phyloP scores from a whole-genome alignment of 202 grass and related monocot species.

The Panicum virgatum region DNA sequence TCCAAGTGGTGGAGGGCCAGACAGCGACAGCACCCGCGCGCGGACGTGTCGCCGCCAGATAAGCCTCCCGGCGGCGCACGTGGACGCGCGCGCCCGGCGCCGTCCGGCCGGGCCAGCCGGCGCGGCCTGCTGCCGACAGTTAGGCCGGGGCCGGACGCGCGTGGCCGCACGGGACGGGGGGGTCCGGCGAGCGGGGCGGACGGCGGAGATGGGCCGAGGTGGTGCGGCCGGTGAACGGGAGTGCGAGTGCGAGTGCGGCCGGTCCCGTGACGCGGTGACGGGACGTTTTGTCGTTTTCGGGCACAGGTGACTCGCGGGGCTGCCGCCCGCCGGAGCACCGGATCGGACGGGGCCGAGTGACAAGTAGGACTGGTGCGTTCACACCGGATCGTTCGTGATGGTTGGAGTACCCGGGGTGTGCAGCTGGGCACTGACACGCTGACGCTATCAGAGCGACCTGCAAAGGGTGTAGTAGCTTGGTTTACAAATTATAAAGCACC shows the following conservation, averaged over 20 bases:
- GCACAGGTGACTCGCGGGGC: constrained; percentile 16
- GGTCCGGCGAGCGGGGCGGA: neutral
- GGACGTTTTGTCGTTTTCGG: constrained; percentile 25
- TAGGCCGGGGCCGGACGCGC: neutral
- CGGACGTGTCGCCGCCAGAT: constrained; percentile 18
- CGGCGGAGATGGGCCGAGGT: neutral
- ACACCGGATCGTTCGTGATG: too few species aligned
- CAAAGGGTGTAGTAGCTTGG: too few species aligned
- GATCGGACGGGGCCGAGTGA: neutral
- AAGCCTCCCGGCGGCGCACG: neutral
- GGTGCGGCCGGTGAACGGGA: neutral
- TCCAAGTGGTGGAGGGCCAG: constrained; percentile 20
- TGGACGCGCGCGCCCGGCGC: neutral
- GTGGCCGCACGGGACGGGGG: neutral
- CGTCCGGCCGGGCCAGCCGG: neutral
- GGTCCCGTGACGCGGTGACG: constrained; percentile 15
- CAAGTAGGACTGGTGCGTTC: too few species aligned
- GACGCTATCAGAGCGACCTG: too few species aligned
- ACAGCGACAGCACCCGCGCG: constrained; percentile 4
- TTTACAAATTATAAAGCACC: too few species aligned
- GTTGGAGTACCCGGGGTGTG: too few species aligned
- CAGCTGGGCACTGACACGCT: too few species aligned
- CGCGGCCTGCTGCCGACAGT: constrained; percentile 26
- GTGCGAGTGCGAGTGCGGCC: neutral
- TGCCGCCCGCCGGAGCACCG: constrained; percentile 3